phyloP scores from a whole-genome alignment of 75 land plant genomes.

The Selaginella moellendorffii region DNA sequence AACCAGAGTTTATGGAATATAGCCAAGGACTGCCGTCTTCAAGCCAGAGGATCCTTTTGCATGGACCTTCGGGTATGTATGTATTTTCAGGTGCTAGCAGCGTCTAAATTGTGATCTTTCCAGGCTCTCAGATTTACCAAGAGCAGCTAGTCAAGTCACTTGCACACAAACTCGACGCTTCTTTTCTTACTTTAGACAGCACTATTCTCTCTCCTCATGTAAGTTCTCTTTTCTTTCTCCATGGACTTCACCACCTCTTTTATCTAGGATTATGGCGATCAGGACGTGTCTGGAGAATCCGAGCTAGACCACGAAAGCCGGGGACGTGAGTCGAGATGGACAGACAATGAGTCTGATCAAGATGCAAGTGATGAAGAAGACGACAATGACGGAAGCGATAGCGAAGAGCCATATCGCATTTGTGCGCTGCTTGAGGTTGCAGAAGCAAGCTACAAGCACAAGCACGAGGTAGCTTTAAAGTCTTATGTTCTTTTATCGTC shows the following conservation, averaged over 20 bases:
- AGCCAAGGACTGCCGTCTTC: slow-evolving; percentile 69
- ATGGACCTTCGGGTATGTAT: slow-evolving; percentile 53
- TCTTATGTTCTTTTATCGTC: no score
- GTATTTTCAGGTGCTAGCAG: neutral
- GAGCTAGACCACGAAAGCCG: slow-evolving; percentile 46
- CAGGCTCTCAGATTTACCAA: slow-evolving; percentile 80
- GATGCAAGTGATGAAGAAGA: slow-evolving; percentile 39
- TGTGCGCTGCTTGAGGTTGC: slow-evolving; percentile 31
- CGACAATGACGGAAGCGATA: slow-evolving; percentile 17
- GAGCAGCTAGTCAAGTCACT: slow-evolving; percentile 75
- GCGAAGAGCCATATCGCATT: slow-evolving; percentile 40
- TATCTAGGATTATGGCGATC: slow-evolving; percentile 42
- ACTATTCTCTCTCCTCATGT: slow-evolving; percentile 77
- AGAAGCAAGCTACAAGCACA: slow-evolving; percentile 38
- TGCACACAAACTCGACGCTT: slow-evolving; percentile 61
- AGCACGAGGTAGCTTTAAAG: no score
- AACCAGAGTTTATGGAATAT: slow-evolving; percentile 43
- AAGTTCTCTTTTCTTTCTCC: no score
- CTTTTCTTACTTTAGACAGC: slow-evolving; percentile 68
- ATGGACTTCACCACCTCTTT: no score
- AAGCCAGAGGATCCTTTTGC: slow-evolving; percentile 65
- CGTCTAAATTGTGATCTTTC: neutral
- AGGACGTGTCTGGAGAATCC: slow-evolving; percentile 34
- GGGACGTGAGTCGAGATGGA: slow-evolving; percentile 43
- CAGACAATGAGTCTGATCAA: slow-evolving; percentile 35